Evolutionary conservation across 352 stramenopile species (phyloP).

Genomic region (Pythium phragmitis): DNA sequence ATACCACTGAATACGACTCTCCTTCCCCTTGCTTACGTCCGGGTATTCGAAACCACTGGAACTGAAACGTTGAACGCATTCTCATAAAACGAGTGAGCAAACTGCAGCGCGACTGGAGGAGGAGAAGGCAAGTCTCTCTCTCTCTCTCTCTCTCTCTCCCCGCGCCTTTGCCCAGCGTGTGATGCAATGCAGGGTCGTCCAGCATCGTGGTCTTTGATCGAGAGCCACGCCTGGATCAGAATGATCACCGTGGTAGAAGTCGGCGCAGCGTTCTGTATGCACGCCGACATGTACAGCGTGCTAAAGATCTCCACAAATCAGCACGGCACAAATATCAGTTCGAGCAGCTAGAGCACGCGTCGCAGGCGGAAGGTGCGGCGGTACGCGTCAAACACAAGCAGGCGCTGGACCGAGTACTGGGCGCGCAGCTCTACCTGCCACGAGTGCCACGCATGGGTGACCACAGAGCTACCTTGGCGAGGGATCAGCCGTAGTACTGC

Average conservation of each 20-base stretch:
- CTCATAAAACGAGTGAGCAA: slow-evolving; percentile 6
- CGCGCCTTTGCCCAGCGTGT: no score
- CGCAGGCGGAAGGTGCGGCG: neutral
- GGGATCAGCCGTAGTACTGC: no score
- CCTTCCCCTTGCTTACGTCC: no score
- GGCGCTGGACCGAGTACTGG: slow-evolving; percentile 14
- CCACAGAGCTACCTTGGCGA: neutral
- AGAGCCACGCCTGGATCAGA: slow-evolving; percentile 19
- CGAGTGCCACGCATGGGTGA: neutral
- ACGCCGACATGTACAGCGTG: slow-evolving; percentile 34
- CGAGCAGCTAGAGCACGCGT: slow-evolving; percentile 1
- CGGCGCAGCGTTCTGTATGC: slow-evolving; percentile 32
- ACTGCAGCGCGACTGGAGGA: neutral
- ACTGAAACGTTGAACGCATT: slow-evolving; percentile 28
- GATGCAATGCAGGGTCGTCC: slow-evolving; percentile 1
- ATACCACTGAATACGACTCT: no score
- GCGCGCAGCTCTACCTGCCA: slow-evolving; percentile 12
- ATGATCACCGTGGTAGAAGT: slow-evolving; percentile 25
- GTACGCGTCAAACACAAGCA: slow-evolving; percentile 2
- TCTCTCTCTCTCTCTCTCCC: no score
- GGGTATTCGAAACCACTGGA: slow-evolving; percentile 16
- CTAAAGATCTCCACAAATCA: slow-evolving; percentile 35
- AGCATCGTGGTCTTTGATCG: slow-evolving; percentile 16
- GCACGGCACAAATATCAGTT: slow-evolving; percentile 3
- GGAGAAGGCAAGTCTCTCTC: no score